Percentiles rank a stretch among this genome's conserved stretches.
phyloP scores from a whole-genome alignment of 257 asterid species.

The Craterostigma plantagineum region DNA sequence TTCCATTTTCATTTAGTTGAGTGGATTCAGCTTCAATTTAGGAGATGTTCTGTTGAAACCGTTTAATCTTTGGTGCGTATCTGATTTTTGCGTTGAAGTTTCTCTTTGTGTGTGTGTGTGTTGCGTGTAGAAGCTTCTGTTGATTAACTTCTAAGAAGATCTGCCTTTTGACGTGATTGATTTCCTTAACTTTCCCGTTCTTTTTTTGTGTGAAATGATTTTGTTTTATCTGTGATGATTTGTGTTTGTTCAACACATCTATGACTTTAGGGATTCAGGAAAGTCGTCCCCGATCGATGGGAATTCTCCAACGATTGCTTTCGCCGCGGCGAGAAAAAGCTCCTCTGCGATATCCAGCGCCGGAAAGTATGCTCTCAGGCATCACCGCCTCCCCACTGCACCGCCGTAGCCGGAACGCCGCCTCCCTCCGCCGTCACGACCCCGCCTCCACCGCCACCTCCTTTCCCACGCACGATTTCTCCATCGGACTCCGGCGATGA shows the following conservation, averaged over 20 bases:
- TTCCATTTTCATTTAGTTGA: too few relatives aligned
- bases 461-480: constrained; percentile 16
- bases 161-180: background rate
- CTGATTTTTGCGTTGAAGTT: background rate
- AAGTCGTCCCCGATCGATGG: constrained; percentile 91
- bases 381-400: background rate
- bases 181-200: too few relatives aligned
- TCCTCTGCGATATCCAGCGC: constrained; percentile 65
- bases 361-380: constrained; percentile 28
- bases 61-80: too few relatives aligned
- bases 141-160: background rate
- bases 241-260: too few relatives aligned
- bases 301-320: constrained; percentile 77
- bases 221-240: too few relatives aligned
- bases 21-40: too few relatives aligned
- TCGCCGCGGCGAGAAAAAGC: constrained; percentile 49
- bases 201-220: too few relatives aligned
- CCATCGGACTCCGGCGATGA: constrained; percentile 68
- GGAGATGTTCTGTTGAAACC: too few relatives aligned
- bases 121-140: background rate
- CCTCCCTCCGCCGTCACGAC: constrained; percentile 7
- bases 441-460: constrained; percentile 1
- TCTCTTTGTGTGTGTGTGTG: background rate
- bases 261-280: constrained; percentile 59
- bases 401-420: background rate